Percentiles rank a stretch among this genome's conserved stretches.
phyloP scores from a whole-genome alignment of 2,329 filamentous ascomycete genomes.

The Graphilbum sp. region DNA sequence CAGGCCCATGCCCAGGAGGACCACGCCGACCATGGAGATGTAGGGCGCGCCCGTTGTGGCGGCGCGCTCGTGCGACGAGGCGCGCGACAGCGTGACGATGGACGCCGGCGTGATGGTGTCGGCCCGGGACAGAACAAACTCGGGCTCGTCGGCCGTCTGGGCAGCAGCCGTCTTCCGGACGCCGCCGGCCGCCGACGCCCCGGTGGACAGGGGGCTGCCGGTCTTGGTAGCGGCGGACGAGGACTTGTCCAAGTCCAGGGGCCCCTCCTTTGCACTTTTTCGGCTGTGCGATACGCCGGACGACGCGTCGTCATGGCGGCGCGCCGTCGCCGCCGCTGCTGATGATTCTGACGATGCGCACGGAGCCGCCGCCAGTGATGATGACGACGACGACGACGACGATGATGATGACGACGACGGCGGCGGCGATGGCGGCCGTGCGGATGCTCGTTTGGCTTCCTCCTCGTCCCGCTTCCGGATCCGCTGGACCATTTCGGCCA shows the following conservation, averaged over 20 bases:
- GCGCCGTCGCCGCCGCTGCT: too few species aligned
- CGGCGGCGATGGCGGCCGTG: slow-evolving; percentile 21
- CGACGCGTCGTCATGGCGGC: too few species aligned
- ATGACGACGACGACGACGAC: too few species aligned
- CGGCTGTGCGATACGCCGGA: too few species aligned
- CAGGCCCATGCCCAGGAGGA: slow-evolving; percentile 63
- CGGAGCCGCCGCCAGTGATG: too few species aligned
- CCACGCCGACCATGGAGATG: slow-evolving; percentile 67
- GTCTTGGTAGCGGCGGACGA: not conserved
- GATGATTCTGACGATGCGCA: too few species aligned
- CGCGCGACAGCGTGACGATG: slow-evolving; percentile 16
- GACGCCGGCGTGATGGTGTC: slow-evolving; percentile 29
- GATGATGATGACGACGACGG: slow-evolving; percentile 9
- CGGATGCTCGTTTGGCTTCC: slow-evolving; percentile 26
- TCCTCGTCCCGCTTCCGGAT: slow-evolving; percentile 53
- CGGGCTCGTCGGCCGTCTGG: slow-evolving; percentile 7
- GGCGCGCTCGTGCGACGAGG: slow-evolving; percentile 23
- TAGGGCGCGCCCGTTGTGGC: slow-evolving; percentile 51
- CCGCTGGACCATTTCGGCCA: slow-evolving; percentile 77
- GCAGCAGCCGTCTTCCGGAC: not conserved
- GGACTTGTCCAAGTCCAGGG: too few species aligned
- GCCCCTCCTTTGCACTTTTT: too few species aligned
- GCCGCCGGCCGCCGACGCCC: not conserved
- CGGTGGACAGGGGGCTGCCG: not conserved
- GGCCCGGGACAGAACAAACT: slow-evolving; percentile 27